Base-by-base conservation (phyloP, 1,284 basidiomycete genomes). In the Ceratobasidium sp. region DNA sequence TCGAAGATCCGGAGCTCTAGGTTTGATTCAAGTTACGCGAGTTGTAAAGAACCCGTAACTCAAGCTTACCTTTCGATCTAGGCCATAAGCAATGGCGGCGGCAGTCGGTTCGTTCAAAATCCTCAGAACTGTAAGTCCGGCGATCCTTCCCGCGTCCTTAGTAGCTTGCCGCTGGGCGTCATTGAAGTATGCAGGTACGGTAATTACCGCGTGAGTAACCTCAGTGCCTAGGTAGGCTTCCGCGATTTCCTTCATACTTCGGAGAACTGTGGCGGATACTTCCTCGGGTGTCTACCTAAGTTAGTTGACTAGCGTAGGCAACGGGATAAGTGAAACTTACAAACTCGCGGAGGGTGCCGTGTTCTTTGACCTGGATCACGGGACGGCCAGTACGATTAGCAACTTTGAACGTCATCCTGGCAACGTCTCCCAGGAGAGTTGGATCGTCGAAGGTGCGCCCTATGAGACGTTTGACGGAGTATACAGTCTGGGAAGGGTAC, bases 391-490 rank as follows among this genome's bases (percentile, higher is more conserved):
- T n/a, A n/a, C n/a, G n/a, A n/a, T n/a, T n/a, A n/a, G n/a, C n/a
- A n/a, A n/a, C n/a, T n/a, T n/a, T n/a, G n/a, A n/a, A n/a, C n/a
- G n/a, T n/a, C n/a, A n/a, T n/a, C n/a, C n/a, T n/a, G n/a, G n/a
- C n/a, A n/a, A n/a, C n/a, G n/a, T n/a, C n/a, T n/a, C n/a, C n/a
- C n/a, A n/a, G n/a, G n/a, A n/a, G n/a, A n/a, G n/a, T n/a, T n/a
- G n/a, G n/a, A n/a, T n/a, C n/a, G n/a, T n/a, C n/a, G 58, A 72
- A 42, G 71, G 72, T 44, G n/a, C 95, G 91, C 78, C 95, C 95
- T 77, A 98, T 98, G 76, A 98, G 88, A 81, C 95, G 95, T 84
- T 95, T 95, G 73, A 93, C 93, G 79, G 96, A 93, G 80, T 96
- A 96, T 78, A 96, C 93, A 74, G 95, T 97, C 85, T 96, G 95